Conservation (phyloP, 495 filamentous ascomycete species). For the Aspergillus sclerotioniger region DNA sequence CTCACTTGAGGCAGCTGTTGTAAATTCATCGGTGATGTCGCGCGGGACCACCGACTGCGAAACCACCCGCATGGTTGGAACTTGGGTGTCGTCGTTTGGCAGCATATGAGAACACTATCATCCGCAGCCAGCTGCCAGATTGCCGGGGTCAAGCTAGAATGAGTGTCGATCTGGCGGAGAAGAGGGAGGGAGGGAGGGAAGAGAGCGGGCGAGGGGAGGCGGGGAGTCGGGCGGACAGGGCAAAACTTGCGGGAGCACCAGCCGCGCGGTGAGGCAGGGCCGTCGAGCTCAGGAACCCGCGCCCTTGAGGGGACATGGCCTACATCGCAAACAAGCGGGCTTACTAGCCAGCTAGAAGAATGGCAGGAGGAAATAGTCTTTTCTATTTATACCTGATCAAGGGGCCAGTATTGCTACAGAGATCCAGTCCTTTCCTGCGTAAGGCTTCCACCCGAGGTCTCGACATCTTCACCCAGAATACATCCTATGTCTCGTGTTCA, state of each 20-base stretch:
- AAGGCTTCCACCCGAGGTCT: slow-evolving; percentile 17
- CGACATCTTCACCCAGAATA: slow-evolving; percentile 23
- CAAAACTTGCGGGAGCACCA: slow-evolving; percentile 22
- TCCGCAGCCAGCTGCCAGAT: slow-evolving; percentile 34
- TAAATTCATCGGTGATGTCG: slow-evolving; percentile 80
- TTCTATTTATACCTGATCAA: slow-evolving; percentile 32
- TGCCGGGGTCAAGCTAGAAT: slow-evolving; percentile 11
- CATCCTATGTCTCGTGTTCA: slow-evolving; percentile 15
- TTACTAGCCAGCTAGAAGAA: not conserved
- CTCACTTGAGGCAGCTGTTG: slow-evolving; percentile 65
- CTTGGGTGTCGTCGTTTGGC: slow-evolving; percentile 38
- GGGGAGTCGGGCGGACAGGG: slow-evolving; percentile 26
- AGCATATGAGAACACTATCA: slow-evolving; percentile 31
- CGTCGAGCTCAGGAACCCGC: slow-evolving; percentile 4
- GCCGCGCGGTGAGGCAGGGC: slow-evolving; percentile 6
- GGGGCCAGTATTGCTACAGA: slow-evolving; percentile 44
- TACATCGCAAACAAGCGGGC: not conserved
- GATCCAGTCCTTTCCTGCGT: slow-evolving; percentile 32
- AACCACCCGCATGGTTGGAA: slow-evolving; percentile 34
- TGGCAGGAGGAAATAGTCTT: slow-evolving; percentile 14
- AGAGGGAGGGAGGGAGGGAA: slow-evolving; percentile 19
- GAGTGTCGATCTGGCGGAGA: slow-evolving; percentile 4
- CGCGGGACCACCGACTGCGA: slow-evolving; percentile 52
- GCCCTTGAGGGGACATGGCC: not conserved
- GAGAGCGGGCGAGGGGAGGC: slow-evolving; percentile 20